Conservation (phyloP, 2,329 filamentous ascomycete genomes). For the Monosporascus ibericus region DNA sequence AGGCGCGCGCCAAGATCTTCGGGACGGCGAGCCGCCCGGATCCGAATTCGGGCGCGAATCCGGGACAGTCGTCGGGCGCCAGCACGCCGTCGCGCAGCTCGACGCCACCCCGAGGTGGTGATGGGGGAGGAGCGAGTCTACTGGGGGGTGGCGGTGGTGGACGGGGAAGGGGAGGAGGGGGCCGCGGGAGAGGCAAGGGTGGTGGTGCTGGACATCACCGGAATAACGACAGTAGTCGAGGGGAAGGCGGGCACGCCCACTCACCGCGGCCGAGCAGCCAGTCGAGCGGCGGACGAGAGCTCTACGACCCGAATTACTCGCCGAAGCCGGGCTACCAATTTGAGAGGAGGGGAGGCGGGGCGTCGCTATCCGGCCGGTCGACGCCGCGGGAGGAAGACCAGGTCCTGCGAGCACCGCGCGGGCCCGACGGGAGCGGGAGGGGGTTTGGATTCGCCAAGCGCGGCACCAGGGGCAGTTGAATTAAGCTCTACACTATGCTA, state of each 20-base stretch:
- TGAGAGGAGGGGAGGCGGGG: constrained; percentile 35
- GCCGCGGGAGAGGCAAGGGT: constrained; percentile 37
- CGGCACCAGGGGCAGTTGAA: constrained; percentile 48
- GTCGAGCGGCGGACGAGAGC: constrained; percentile 43
- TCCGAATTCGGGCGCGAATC: constrained; percentile 24
- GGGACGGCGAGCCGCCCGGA: constrained; percentile 35
- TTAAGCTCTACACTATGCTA: constrained; percentile 2
- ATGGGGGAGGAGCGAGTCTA: not conserved
- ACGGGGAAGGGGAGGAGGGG: constrained; percentile 41
- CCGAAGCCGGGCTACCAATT: constrained; percentile 52
- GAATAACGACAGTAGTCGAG: constrained; percentile 10
- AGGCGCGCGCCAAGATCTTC: constrained; percentile 82
- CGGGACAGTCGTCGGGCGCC: constrained; percentile 39
- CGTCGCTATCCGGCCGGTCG: constrained; percentile 33
- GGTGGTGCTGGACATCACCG: constrained; percentile 27
- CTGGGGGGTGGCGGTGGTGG: constrained; percentile 16
- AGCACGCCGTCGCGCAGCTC: constrained; percentile 56
- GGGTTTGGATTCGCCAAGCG: constrained; percentile 71
- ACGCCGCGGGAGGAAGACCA: constrained; percentile 56
- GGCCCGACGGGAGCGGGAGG: constrained; percentile 71
- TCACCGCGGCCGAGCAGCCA: constrained; percentile 23
- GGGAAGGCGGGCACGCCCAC: constrained; percentile 21
- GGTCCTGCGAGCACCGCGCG: constrained; percentile 67
- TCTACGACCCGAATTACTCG: constrained; percentile 73
- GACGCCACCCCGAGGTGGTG: constrained; percentile 45